Evolutionary conservation across 352 stramenopile genomes (phyloP), one percentile per base, ranked within the genome.

Genomic region (Aphanomyces invadans): DNA sequence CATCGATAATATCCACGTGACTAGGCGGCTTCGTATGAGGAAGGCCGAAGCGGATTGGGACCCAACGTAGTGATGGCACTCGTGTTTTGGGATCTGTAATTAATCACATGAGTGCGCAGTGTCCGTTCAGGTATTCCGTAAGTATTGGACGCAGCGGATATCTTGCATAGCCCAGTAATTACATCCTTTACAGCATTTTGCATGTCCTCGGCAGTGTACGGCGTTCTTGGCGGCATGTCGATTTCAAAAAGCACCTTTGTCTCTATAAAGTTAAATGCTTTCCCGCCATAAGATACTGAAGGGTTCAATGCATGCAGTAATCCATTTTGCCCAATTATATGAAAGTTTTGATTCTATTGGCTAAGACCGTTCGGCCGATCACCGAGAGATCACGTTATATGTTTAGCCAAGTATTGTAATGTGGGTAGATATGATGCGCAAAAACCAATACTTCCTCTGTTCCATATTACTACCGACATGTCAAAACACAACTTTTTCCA

Each of bases 401-500:
- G n/a, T n/a, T n/a, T n/a, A n/a, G n/a, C n/a, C n/a, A n/a, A n/a
- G n/a, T n/a, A n/a, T n/a, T n/a, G n/a, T 46, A 46, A 46, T 17
- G 19, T 17, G 39, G 39, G 11, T 19, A 46, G 19, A 19, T 46
- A 46, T 46, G 39, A 46, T 19, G 11, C 39, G 39, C 11, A 17
- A 46, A 46, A 46, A 46, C 11, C 39, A 46, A 48, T 48, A 48
- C 46, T 54, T 28, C 46, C 46, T 54, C 46, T 54, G 46, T 28
- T 29, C 46, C 46, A 1, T 11, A 54, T 29, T 54, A 54, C 46
- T 2, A 7, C 25, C 25, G 46, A 54, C 46, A 54, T 29, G 12
- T 29, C 17, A 29, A 54, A 54, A 54, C 21, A 10, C 25, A 15
- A 54, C 25, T 54, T 54, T 21, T 28, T 29, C 19, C 46, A 54